Base-by-base conservation (phyloP, 352 stramenopile species). In the Phytophthora macrochlamydospora region DNA sequence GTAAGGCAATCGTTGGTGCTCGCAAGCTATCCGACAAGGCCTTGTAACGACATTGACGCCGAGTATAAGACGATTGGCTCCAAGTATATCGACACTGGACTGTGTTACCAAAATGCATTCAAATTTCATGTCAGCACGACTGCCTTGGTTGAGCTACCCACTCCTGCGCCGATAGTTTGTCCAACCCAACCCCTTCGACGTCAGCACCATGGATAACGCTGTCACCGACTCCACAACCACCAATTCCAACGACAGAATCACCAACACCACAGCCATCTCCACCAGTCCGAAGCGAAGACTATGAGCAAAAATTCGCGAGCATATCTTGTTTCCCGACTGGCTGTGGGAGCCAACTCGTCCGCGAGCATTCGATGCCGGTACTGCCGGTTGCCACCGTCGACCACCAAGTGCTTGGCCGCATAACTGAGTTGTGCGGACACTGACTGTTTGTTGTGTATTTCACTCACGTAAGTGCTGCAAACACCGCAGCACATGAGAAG, bases 11-110 rank as follows among this genome's bases (percentile, higher is more conserved):
- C 18, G 18, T 24, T 24, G 18, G 18, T 24, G 18, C 18, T 24
- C 18, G 18, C 18, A 24, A 24, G 18, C 18, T 24, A 24, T 24
- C 18, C 18, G 18, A 24, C 18, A 24, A 24, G 18, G 18, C 18
- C 18, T 24, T 24, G 18, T 24, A 24, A 24, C 18, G 18, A 24
- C 18, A 24, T 24, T 24, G 18, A 24, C 18, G 18, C 18, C 18
- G 18, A 24, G 18, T 24, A 24, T 24, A 24, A 24, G 18, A 24
- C 18, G 18, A 24, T 24, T 24, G 18, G 18, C 18, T 24, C 28
- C 42, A 69, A 69, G n/a, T 64, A 69, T 12, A 50, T 69, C 31
- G 44, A 33, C 40, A 65, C 61, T 14, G 31, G 29, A 6, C 48
- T 13, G 7, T 69, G 62, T 29, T 69, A 59, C 24, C 3, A 64